phyloP scores from a whole-genome alignment of 225 moss, liverwort and hornwort genomes.

The Anthoceros angustus region DNA sequence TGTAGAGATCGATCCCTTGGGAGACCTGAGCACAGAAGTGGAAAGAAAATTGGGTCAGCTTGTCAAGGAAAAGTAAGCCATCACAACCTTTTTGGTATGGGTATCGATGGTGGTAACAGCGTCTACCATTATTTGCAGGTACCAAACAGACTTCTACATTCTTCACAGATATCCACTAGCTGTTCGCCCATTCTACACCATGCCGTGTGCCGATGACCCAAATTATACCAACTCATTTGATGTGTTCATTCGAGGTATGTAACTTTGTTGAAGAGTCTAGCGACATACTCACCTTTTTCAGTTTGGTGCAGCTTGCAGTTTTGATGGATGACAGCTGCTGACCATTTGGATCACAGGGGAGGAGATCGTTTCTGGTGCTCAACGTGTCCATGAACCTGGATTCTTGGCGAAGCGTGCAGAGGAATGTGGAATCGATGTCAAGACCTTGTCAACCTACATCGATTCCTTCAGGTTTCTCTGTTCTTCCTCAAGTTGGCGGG shows the following conservation, averaged over 20 bases:
- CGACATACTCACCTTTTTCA: background rate
- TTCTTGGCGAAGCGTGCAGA: constrained; percentile 40
- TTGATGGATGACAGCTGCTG: background rate
- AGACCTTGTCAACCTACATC: constrained; percentile 45
- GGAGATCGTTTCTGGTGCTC: constrained; percentile 88
- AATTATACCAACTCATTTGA: constrained; percentile 82
- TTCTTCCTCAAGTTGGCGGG: background rate
- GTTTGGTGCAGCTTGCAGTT: background rate
- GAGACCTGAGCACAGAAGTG: constrained; percentile 71
- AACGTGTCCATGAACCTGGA: constrained; percentile 72
- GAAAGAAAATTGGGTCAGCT: constrained; percentile 72
- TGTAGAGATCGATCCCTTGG: constrained; percentile 63
- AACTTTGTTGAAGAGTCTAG: background rate
- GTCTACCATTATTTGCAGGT: constrained; percentile 20
- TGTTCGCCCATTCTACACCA: constrained; percentile 80
- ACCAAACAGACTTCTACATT: constrained; percentile 69
- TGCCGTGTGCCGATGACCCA: constrained; percentile 78
- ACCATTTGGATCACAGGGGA: constrained; percentile 34
- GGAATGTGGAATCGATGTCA: constrained; percentile 69
- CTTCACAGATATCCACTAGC: constrained; percentile 77
- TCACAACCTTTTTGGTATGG: background rate
- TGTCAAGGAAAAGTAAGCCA: constrained; percentile 73
- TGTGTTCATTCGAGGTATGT: constrained; percentile 74
- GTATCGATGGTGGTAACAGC: background rate
- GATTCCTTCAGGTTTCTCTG: constrained; percentile 65